Evolutionary conservation across 108 stramenopile species (phyloP), one percentile per base, ranked within the genome.

Genomic region (Pseudonitzschia pungens): DNA sequence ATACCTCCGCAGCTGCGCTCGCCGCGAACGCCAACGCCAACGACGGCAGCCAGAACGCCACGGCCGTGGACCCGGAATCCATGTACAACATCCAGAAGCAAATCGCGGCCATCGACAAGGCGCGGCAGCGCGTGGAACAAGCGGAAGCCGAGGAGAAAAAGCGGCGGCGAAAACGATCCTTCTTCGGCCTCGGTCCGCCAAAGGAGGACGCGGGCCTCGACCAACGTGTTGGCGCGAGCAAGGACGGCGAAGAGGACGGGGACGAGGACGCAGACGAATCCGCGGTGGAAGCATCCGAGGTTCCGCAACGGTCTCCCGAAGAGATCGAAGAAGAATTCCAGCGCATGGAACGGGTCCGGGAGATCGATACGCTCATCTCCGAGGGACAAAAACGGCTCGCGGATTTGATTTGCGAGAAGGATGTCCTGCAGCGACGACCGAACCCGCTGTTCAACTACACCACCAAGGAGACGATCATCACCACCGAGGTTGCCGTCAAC

Each of bases 371-470:
- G 27, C 69, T 91, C 42, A 84, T 95, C 54, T 68, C 72, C 10
- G 76, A 81, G 31, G 82, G 84, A 26, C 86, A 86, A 60, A 59
- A 66, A 21, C 76, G 78, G 8, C 72, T 95, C 31, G 54, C 83
- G 20, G 86, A 93, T 52, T 74, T 96, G 52, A 87, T 86, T 71
- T 90, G 89, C 59, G 89, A 96, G 70, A 92, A 91, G 62, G 95
- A 96, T 82, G 83, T 87, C 40, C 64, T 96, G 53, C 87, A 91
- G 71, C 69, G 78, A 43, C 72, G 87, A n/a, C 92, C 88, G 33
- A 93, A 96, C 76, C 95, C 95, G 31, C 72, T 96, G 36, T 93
- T 83, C 68, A 91, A 96, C 70, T 92, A 92, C 79, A 91, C 86
- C 11, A 85, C 81, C 10, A 63, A 50, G 16, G 58, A 48, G 28